Conservation (phyloP, 257 asterid species). For the Ophiorrhiza pumila region DNA sequence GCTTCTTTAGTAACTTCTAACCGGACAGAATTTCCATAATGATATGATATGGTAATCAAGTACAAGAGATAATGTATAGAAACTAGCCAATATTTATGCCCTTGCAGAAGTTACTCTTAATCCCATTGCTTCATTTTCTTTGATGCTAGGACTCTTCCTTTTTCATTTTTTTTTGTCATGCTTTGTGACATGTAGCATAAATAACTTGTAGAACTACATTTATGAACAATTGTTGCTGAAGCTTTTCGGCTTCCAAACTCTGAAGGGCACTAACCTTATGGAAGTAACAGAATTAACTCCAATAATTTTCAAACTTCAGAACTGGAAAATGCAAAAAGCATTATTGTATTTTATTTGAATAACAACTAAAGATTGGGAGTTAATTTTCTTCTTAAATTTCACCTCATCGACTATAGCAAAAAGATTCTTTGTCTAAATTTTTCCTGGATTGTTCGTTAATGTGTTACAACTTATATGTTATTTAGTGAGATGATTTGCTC, state of each 20-base stretch:
- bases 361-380: not conserved
- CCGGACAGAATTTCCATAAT: not conserved
- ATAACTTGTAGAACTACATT: not conserved
- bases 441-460: conserved; percentile 20
- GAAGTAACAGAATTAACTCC: not conserved
- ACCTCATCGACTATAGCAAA: not conserved
- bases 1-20: not conserved
- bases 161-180: not conserved
- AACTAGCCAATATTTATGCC: not conserved
- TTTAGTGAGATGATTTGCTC: conserved; percentile 76
- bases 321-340: not conserved
- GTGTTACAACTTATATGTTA: conserved; percentile 54
- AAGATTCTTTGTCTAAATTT: conserved; percentile 1
- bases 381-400: not conserved
- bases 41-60: not conserved
- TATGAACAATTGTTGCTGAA: not conserved
- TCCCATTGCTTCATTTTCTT: not conserved
- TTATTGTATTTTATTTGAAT: not conserved
- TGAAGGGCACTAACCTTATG: not conserved
- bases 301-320: not conserved
- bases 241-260: not conserved
- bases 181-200: not conserved
- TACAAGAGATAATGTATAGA: not conserved
- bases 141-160: not conserved
- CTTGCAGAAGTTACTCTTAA: not conserved